A percentile compares a stretch with the other conserved stretches of the same genome.
Evolutionary conservation across 2,329 filamentous ascomycete species (phyloP).

Genomic region (Camptophora hylomeconis): DNA sequence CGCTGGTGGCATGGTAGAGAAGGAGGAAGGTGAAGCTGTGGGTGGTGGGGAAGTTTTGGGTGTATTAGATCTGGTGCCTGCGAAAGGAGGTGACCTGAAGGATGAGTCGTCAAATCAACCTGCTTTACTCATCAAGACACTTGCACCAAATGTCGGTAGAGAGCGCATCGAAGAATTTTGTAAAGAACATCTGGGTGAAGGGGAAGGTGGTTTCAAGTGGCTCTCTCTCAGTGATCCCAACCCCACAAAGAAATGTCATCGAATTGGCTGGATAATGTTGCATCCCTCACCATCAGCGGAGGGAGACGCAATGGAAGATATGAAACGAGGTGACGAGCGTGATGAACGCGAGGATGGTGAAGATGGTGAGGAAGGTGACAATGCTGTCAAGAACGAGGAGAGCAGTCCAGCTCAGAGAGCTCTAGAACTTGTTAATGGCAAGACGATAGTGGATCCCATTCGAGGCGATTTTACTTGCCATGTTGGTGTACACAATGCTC

Average conservation of each 20-base stretch:
- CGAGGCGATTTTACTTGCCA: conserved; percentile 96
- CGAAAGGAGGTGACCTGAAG: conserved; percentile 69
- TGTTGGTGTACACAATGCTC: conserved; percentile 88
- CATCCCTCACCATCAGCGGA: conserved; percentile 61
- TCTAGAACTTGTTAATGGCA: conserved; percentile 87
- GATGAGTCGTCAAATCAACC: conserved; percentile 83
- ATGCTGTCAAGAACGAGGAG: conserved; percentile 20
- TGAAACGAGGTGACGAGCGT: conserved; percentile 61
- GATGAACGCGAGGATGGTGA: conserved; percentile 62
- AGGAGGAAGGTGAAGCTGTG: conserved; percentile 88
- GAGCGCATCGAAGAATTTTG: conserved; percentile 89
- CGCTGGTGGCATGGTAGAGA: conserved; percentile 71
- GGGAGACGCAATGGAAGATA: conserved; percentile 30
- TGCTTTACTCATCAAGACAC: conserved; percentile 92
- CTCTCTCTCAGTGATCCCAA: conserved; percentile 93
- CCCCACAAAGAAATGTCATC: conserved; percentile 89
- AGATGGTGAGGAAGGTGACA: conserved; percentile 46
- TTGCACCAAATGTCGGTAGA: conserved; percentile 88
- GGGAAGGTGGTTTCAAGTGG: conserved; percentile 87
- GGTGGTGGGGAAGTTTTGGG: conserved; percentile 85
- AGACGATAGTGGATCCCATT: conserved; percentile 88
- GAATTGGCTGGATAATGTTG: conserved; percentile 97
- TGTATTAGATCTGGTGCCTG: conserved; percentile 79
- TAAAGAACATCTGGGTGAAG: conserved; percentile 84
- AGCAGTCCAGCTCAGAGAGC: conserved; percentile 63